Evolutionary conservation across 495 filamentous ascomycete species (phyloP), one percentile per base, ranked within the genome.

Genomic region (Aspergillus kassunensis): DNA sequence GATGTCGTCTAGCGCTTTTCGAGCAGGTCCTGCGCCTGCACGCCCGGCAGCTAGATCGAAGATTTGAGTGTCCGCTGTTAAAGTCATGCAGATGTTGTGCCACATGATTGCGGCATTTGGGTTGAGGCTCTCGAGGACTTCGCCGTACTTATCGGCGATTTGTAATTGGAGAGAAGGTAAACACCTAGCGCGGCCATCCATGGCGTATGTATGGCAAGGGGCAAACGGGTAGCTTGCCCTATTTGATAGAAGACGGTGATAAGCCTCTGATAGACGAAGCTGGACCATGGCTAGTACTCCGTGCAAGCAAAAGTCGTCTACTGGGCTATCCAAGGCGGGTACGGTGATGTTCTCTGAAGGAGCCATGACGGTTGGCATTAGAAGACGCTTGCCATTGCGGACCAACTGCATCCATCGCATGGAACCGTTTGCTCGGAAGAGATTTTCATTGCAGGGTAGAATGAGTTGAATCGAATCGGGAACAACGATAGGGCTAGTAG

Each of bases 51-150:
- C 77, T 0, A 75, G 53, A 21, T 79, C 74, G 53, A 80, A 80
- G 25, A 74, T 72, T 40, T 77, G 75, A 10, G 73, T 68, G 47
- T 80, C 76, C 8, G 75, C 71, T 0, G 72, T 73, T 11, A 80
- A 65, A 56, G 69, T 75, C 71, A 80, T 77, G 52, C 75, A 78
- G 59, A 77, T 75, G 37, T 75, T 68, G 49, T 80, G 77, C 77
- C 77, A 80, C 53, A 74, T 66, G 27, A 78, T 57, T 4, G 71
- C 52, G 12, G 71, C 69, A 39, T 79, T 80, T 5, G 74, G 70
- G 44, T 72, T 74, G 23, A 75, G 58, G 12, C 57, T 61, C 35
- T 72, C 56, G 27, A 81, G 65, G 23, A 69, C 52, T 46, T 75
- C 59, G 54, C 73, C 55, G 51, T 75, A 72, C 42, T 59, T 55